These are phyloP conservation scores for Hordeum pubiflorum DNA, from an alignment of 202 grass and related monocot species.

Conservation along the genomic window DNA sequence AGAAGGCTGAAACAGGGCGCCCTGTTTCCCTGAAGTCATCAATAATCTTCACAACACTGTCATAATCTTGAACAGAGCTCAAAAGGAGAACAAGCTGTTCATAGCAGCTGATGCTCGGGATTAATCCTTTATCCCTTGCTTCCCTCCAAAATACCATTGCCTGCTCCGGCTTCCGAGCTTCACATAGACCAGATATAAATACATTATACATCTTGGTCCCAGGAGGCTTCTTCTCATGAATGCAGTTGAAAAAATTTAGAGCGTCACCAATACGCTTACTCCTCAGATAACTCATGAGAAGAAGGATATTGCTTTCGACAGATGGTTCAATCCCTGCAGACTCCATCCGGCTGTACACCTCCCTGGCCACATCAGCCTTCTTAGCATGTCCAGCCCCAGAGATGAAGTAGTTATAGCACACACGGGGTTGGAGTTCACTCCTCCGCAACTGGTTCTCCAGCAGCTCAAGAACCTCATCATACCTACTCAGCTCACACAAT, in stretches of 20 bases:
- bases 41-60: constrained; percentile 60
- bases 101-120: constrained; percentile 74
- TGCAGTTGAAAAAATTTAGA: constrained; percentile 50
- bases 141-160: constrained; percentile 83
- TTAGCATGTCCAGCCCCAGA: constrained; percentile 61
- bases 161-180: constrained; percentile 59
- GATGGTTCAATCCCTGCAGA: constrained; percentile 56
- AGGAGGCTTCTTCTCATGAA: constrained; percentile 49
- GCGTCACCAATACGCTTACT: constrained; percentile 68
- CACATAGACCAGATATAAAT: constrained; percentile 83
- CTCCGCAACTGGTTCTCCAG: constrained; percentile 59
- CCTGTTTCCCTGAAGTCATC: constrained; percentile 79
- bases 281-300: constrained; percentile 80
- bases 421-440: constrained; percentile 37
- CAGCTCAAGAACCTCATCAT: constrained; percentile 53
- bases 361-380: constrained; percentile 66
- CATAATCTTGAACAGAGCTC: constrained; percentile 50
- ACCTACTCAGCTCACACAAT: constrained; percentile 64
- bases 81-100: constrained; percentile 76
- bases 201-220: constrained; percentile 72
- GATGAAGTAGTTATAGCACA: constrained; percentile 87
- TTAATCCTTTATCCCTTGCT: constrained; percentile 60
- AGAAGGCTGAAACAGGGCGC: constrained; percentile 76
- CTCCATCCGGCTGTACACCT: constrained; percentile 69
- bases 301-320: constrained; percentile 50